phyloP scores from a whole-genome alignment of 2,329 filamentous ascomycete genomes.

The Alternaria triticimaculans region DNA sequence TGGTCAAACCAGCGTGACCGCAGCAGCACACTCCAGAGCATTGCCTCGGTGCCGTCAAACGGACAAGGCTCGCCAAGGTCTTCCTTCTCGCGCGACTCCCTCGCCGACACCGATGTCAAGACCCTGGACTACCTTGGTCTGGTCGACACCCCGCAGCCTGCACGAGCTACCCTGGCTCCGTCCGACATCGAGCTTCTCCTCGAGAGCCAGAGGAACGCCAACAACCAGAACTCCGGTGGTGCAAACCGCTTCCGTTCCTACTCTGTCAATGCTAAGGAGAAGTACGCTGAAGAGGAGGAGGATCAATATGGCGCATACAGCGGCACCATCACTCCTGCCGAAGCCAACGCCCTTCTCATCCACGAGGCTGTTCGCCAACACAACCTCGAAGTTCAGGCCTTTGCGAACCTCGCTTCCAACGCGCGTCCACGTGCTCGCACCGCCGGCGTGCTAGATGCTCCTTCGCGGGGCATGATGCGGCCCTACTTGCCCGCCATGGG shows the following conservation, averaged over 20 bases:
- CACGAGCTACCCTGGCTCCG: slow-evolving; percentile 72
- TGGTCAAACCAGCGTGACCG: slow-evolving; percentile 84
- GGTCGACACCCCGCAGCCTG: slow-evolving; percentile 87
- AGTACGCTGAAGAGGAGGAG: slow-evolving; percentile 89
- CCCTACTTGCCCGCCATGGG: slow-evolving; percentile 72
- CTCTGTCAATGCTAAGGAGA: slow-evolving; percentile 98
- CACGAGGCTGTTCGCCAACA: slow-evolving; percentile 83
- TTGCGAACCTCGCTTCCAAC: slow-evolving; percentile 80
- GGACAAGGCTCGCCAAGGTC: slow-evolving; percentile 87
- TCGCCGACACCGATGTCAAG: slow-evolving; percentile 85
- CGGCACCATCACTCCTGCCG: slow-evolving; percentile 66
- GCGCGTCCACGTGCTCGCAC: slow-evolving; percentile 89
- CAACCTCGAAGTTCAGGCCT: slow-evolving; percentile 91
- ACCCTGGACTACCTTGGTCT: slow-evolving; percentile 96
- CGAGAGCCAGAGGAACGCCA: slow-evolving; percentile 64
- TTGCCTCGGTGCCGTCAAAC: slow-evolving; percentile 85
- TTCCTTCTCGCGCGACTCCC: slow-evolving; percentile 82
- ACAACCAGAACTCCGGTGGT: slow-evolving; percentile 64
- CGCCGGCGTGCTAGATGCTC: slow-evolving; percentile 86
- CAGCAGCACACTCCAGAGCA: slow-evolving; percentile 86
- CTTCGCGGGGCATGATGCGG: slow-evolving; percentile 66
- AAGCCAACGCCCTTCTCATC: slow-evolving; percentile 66
- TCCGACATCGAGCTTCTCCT: slow-evolving; percentile 61
- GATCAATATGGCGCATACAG: slow-evolving; percentile 71
- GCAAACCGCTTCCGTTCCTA: slow-evolving; percentile 93